Evolutionary conservation across 2,329 filamentous ascomycete species (phyloP).

Genomic region (Colletotrichum eleusines): DNA sequence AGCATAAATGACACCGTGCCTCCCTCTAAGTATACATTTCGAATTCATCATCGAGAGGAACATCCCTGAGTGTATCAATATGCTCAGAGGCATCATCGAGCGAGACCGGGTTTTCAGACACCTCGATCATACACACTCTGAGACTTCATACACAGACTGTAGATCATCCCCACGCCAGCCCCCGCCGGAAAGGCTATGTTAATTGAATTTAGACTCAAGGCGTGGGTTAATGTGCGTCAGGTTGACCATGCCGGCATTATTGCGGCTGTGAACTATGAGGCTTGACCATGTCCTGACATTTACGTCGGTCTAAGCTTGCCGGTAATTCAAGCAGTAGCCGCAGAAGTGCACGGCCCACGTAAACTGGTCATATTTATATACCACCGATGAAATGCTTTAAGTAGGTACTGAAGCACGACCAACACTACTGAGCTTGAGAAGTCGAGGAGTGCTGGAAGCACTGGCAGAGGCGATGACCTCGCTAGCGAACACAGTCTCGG

Average conservation of each 20-base stretch:
- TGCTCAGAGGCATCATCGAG: conserved; percentile 55
- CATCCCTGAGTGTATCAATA: conserved; percentile 53
- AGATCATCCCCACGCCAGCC: conserved; percentile 59
- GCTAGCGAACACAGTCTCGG: conserved; percentile 45
- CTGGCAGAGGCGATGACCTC: conserved; percentile 63
- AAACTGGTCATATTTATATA: conserved; percentile 58
- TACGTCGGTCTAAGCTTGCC: conserved; percentile 56
- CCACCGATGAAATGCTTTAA: conserved; percentile 54
- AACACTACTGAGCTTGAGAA: conserved; percentile 54
- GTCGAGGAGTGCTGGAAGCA: conserved; percentile 57
- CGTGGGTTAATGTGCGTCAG: conserved; percentile 71
- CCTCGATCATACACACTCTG: conserved; percentile 62
- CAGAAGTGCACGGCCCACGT: conserved; percentile 68
- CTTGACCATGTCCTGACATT: conserved; percentile 57
- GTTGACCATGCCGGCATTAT: conserved; percentile 71
- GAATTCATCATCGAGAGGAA: too few relatives aligned
- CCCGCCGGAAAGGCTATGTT: conserved; percentile 64
- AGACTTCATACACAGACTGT: conserved; percentile 57
- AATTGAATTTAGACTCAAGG: conserved; percentile 72
- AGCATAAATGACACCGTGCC: too few relatives aligned
- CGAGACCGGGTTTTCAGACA: conserved; percentile 49
- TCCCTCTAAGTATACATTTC: too few relatives aligned
- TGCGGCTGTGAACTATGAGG: conserved; percentile 66
- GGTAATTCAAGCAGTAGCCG: conserved; percentile 68
- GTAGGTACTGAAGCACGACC: conserved; percentile 57